phyloP scores from a whole-genome alignment of 2,329 filamentous ascomycete species.

The Epichloe amarillans region DNA sequence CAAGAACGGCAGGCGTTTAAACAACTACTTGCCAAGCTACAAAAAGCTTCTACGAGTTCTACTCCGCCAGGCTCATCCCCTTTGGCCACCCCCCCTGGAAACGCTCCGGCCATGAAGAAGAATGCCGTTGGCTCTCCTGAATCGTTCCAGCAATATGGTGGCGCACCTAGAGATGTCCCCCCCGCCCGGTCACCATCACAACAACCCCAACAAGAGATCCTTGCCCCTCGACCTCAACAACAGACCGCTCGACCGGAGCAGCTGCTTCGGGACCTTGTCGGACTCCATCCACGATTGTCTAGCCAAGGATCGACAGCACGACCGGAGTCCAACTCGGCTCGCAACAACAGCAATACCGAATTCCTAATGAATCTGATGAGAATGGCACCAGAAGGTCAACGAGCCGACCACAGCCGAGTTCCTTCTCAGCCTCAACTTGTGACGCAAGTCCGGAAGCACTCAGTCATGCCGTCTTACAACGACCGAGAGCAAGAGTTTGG shows the following conservation, averaged over 20 bases:
- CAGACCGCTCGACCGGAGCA: conserved; percentile 44
- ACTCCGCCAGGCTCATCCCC: conserved; percentile 31
- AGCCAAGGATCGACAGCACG: conserved; percentile 34
- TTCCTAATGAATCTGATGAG: conserved; percentile 77
- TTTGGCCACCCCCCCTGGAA: conserved; percentile 27
- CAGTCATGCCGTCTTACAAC: conserved; percentile 31
- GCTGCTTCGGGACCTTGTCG: conserved; percentile 46
- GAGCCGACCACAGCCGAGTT: conserved; percentile 31
- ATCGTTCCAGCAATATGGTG: conserved; percentile 32
- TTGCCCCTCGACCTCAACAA: conserved; percentile 35
- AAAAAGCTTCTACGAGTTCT: conserved; percentile 37
- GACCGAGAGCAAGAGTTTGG: conserved; percentile 36
- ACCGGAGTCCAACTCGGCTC: conserved; percentile 28
- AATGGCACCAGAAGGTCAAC: conserved; percentile 32
- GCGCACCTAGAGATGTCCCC: conserved; percentile 31
- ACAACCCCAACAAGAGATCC: conserved; percentile 35
- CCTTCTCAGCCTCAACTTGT: conserved; percentile 7
- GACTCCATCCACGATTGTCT: conserved; percentile 42
- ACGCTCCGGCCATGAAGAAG: conserved; percentile 15
- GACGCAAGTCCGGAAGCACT: conserved; percentile 18
- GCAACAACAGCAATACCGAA: conserved; percentile 57
- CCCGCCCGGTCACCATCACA: conserved; percentile 27
- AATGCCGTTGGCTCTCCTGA: conserved; percentile 34
- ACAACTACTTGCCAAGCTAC: conserved; percentile 68
- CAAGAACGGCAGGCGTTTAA: conserved; percentile 82